phyloP scores from a whole-genome alignment of 208 protist genomes.

The Herpetomonas tarakana region DNA sequence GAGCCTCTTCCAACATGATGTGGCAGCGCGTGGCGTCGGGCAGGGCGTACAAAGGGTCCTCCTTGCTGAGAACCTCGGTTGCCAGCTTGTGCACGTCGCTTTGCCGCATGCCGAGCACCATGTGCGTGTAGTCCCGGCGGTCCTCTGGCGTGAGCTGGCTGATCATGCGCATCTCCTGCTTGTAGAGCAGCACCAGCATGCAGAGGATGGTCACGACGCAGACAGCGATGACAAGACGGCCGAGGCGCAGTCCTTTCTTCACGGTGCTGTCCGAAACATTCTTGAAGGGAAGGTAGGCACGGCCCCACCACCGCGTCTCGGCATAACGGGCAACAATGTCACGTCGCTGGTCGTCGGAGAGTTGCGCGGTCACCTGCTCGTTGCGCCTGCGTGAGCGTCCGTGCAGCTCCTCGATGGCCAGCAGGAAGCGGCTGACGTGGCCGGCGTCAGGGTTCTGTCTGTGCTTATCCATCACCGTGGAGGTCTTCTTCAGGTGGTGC shows the following conservation, averaged over 20 bases:
- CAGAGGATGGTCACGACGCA: conserved; percentile 4
- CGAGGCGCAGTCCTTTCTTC: conserved; percentile 34
- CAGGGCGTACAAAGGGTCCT: conserved; percentile 69
- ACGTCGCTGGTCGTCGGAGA: conserved; percentile 54
- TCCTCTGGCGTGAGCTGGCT: conserved; percentile 50
- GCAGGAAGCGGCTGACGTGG: conserved; percentile 20
- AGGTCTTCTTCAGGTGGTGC: conserved; percentile 10
- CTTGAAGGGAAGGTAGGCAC: conserved; percentile 44
- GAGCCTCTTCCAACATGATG: conserved; percentile 51
- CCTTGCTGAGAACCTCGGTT: conserved; percentile 42
- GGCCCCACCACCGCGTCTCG: conserved; percentile 46
- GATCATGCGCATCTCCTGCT: conserved; percentile 47
- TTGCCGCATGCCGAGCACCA: conserved; percentile 69
- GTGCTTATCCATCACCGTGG: not conserved
- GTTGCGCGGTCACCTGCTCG: conserved; percentile 27
- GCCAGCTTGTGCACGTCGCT: conserved; percentile 51
- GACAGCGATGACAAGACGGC: conserved; percentile 16
- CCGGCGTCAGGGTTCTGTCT: conserved; percentile 14
- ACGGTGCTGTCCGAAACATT: conserved; percentile 48
- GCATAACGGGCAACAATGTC: conserved; percentile 58
- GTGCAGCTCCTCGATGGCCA: conserved; percentile 26
- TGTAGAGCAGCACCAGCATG: conserved; percentile 36
- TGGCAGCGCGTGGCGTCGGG: conserved; percentile 49
- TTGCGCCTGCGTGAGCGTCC: conserved; percentile 12
- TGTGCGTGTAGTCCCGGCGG: conserved; percentile 55